phyloP scores from a whole-genome alignment of 176 grass and related monocot species.

The Eragrostis nindensis region DNA sequence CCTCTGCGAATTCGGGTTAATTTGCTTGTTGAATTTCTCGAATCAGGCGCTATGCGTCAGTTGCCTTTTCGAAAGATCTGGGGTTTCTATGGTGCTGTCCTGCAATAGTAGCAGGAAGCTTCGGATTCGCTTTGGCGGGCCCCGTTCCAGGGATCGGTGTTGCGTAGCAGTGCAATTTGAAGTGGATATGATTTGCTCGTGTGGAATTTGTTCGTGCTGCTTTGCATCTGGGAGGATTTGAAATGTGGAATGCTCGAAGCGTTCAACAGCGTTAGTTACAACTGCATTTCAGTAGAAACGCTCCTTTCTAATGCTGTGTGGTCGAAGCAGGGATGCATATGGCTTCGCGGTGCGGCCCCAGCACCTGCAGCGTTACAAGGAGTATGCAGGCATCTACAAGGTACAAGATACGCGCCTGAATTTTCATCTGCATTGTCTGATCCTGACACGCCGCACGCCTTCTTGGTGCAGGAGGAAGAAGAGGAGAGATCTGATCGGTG shows the following conservation, averaged over 20 bases:
- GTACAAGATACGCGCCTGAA: slow-evolving; percentile 23
- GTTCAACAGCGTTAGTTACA: slow-evolving; percentile 4
- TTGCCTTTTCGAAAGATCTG: slow-evolving; percentile 49
- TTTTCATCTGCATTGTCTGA: slow-evolving; percentile 35
- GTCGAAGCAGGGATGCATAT: slow-evolving; percentile 87
- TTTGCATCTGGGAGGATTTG: slow-evolving; percentile 15
- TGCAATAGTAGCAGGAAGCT: slow-evolving; percentile 40
- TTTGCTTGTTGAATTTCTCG: slow-evolving; percentile 27
- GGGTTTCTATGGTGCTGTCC: slow-evolving; percentile 52
- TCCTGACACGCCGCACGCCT: background rate
- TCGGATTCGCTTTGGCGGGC: background rate
- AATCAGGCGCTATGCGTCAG: slow-evolving; percentile 41
- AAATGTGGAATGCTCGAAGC: background rate
- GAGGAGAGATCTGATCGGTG: slow-evolving; percentile 99
- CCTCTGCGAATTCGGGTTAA: slow-evolving; percentile 9
- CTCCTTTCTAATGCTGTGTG: slow-evolving; percentile 23
- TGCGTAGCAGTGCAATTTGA: background rate
- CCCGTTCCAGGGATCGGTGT: slow-evolving; percentile 9
- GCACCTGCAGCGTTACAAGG: slow-evolving; percentile 95
- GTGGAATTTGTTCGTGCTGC: background rate
- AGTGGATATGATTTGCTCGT: background rate
- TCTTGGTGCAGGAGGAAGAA: slow-evolving; percentile 78
- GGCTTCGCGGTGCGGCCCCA: slow-evolving; percentile 94
- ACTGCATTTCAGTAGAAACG: slow-evolving; percentile 2
- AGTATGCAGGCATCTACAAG: slow-evolving; percentile 96